These are phyloP conservation scores for Fusarium oligoseptatum DNA, from an alignment of 2,329 filamentous ascomycete species.

Conservation along the genomic window DNA sequence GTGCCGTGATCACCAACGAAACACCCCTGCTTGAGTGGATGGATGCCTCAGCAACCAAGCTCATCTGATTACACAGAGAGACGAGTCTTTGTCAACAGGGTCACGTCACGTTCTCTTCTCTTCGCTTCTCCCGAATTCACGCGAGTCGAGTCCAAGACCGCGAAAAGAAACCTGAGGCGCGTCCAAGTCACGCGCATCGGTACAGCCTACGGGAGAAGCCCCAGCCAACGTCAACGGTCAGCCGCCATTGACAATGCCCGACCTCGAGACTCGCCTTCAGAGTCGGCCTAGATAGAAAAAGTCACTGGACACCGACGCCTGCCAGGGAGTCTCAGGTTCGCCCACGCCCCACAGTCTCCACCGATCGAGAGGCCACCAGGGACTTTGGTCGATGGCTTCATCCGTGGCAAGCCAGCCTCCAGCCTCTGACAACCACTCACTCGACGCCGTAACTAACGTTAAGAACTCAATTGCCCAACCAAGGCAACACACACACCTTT, in stretches of 20 bases:
- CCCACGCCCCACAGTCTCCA: slow-evolving; percentile 10
- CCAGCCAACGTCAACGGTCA: slow-evolving; percentile 28
- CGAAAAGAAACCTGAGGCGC: slow-evolving; percentile 30
- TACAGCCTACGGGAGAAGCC: slow-evolving; percentile 7
- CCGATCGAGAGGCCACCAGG: slow-evolving; percentile 11
- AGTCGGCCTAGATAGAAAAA: slow-evolving; percentile 26
- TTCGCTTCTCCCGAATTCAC: slow-evolving; percentile 12
- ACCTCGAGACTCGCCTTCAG: slow-evolving; percentile 32
- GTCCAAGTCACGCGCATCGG: slow-evolving; percentile 35
- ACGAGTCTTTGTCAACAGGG: slow-evolving; percentile 25
- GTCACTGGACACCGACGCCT: slow-evolving; percentile 44
- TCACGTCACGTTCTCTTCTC: slow-evolving; percentile 35
- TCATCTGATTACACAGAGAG: slow-evolving; percentile 30
- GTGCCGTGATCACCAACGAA: slow-evolving; percentile 32
- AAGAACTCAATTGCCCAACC: not conserved
- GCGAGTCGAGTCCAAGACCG: slow-evolving; percentile 15
- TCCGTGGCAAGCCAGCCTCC: not conserved
- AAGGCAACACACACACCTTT: not conserved
- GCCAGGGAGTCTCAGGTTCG: slow-evolving; percentile 36
- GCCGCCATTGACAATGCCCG: slow-evolving; percentile 23
- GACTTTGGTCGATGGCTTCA: not conserved
- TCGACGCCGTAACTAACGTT: not conserved
- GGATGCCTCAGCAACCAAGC: slow-evolving; percentile 46
- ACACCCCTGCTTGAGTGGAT: slow-evolving; percentile 24
- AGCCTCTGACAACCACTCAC: not conserved